These are phyloP conservation scores for Cerrena zonata DNA, from an alignment of 1,284 basidiomycete genomes.

Conservation along the genomic window DNA sequence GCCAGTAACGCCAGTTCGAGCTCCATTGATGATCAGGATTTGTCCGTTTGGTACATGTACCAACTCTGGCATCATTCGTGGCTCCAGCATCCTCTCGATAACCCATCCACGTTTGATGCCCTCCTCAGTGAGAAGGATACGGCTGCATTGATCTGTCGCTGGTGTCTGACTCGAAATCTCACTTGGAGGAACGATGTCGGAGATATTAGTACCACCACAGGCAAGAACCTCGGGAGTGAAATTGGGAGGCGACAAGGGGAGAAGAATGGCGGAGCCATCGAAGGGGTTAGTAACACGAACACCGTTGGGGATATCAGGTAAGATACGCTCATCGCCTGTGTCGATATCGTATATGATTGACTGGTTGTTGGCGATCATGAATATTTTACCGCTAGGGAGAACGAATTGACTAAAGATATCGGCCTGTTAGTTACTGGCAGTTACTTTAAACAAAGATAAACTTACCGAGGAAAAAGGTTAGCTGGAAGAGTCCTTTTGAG, in stretches of 20 bases:
- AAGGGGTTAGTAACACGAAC: too few relatives aligned
- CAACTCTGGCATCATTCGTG: conserved; percentile 42
- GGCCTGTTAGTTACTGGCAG: conserved; percentile 26
- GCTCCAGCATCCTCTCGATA: conserved; percentile 24
- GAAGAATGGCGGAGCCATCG: too few relatives aligned
- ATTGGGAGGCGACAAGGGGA: conserved; percentile 42
- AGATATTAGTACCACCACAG: conserved; percentile 35
- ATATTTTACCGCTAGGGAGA: conserved; percentile 34
- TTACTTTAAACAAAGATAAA: conserved; percentile 10
- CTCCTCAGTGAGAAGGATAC: too few relatives aligned
- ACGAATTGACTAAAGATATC: conserved; percentile 16
- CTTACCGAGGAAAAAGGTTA: too few relatives aligned
- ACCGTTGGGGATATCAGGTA: too few relatives aligned
- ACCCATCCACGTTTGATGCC: too few relatives aligned
- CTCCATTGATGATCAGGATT: conserved; percentile 46
- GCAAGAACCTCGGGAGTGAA: conserved; percentile 45
- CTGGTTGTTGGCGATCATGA: conserved; percentile 44
- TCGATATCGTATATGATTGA: too few relatives aligned
- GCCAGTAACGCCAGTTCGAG: conserved; percentile 40
- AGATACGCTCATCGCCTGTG: too few relatives aligned
- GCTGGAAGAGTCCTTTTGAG: conserved; percentile 16
- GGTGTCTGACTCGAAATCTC: conserved; percentile 31
- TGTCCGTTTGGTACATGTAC: conserved; percentile 50
- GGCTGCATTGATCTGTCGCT: conserved; percentile 36
- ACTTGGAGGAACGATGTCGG: conserved; percentile 14